Conservation (phyloP, 2,329 filamentous ascomycete species). For the Alternaria longipes region DNA sequence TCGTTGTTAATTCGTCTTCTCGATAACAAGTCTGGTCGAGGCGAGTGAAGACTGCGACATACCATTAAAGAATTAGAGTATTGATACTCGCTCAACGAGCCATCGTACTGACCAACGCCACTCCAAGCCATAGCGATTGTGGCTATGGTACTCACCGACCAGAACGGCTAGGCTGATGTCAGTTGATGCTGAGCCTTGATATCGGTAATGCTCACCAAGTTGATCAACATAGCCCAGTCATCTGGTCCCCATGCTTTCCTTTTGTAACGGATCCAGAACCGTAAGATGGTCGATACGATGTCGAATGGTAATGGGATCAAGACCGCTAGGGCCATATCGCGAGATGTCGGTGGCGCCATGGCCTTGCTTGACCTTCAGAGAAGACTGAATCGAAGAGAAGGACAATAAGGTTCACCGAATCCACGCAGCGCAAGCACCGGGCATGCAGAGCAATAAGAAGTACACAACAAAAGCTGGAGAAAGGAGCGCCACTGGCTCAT, state of each 20-base stretch:
- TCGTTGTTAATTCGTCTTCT: background rate
- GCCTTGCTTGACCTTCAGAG: background rate
- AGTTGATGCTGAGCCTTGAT: background rate
- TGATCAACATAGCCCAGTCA: slow-evolving; percentile 19
- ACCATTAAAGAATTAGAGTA: slow-evolving; percentile 8
- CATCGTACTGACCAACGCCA: slow-evolving; percentile 9
- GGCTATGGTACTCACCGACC: slow-evolving; percentile 11
- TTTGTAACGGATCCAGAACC: slow-evolving; percentile 15
- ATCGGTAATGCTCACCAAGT: slow-evolving; percentile 1
- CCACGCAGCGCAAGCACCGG: background rate
- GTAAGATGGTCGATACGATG: slow-evolving; percentile 10
- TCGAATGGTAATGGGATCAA: slow-evolving; percentile 9
- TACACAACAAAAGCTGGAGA: background rate
- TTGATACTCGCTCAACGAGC: slow-evolving; percentile 6
- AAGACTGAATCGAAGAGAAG: background rate
- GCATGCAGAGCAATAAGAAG: slow-evolving; percentile 2
- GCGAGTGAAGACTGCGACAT: background rate
- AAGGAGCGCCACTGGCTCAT: background rate
- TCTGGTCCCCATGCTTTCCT: slow-evolving; percentile 15
- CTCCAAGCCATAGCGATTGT: slow-evolving; percentile 16
- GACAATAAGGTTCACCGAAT: background rate
- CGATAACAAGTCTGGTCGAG: background rate
- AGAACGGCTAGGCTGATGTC: slow-evolving; percentile 6
- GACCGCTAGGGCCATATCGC: slow-evolving; percentile 12
- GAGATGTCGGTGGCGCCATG: slow-evolving; percentile 17